Evolutionary conservation across 257 asterid species (phyloP).

Genomic region (Jacaranda mimosifolia): DNA sequence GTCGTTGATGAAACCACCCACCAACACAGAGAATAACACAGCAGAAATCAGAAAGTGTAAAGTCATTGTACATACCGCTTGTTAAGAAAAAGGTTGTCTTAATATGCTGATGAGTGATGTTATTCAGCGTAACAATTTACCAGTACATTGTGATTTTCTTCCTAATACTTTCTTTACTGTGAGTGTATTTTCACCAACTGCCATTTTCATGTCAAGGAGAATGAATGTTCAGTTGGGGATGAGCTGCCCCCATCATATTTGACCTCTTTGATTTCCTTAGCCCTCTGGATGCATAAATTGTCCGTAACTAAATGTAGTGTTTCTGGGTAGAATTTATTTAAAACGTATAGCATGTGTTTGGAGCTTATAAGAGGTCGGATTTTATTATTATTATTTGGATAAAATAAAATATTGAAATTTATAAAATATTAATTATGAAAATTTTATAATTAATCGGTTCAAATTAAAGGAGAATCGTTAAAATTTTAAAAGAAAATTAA

Average conservation of each 20-base stretch:
- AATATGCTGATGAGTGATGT: constrained; percentile 11
- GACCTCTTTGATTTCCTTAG: background rate
- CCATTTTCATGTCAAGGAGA: constrained; percentile 31
- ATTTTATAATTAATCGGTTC: too few species aligned
- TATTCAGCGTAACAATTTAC: constrained; percentile 23
- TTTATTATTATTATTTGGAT: too few species aligned
- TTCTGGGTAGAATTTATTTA: background rate
- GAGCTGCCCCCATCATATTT: background rate
- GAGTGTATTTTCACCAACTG: constrained; percentile 28
- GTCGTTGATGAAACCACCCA: constrained; percentile 47
- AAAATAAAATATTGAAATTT: too few species aligned
- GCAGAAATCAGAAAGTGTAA: constrained; percentile 40
- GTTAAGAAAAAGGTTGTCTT: constrained; percentile 26
- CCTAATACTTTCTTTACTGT: constrained; percentile 14
- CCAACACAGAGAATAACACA: constrained; percentile 32
- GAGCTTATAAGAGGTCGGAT: too few species aligned
- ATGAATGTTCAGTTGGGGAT: constrained; percentile 7
- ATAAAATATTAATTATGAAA: too few species aligned
- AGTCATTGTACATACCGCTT: constrained; percentile 60
- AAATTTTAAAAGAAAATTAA: too few species aligned
- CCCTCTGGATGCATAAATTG: background rate
- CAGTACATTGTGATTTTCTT: constrained; percentile 30
- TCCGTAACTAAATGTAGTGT: background rate
- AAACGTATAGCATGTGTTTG: too few species aligned
- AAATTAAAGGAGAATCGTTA: too few species aligned